These are phyloP conservation scores for Pholiota conissans DNA, from an alignment of 768 basidiomycete species.

Conservation along the genomic window DNA sequence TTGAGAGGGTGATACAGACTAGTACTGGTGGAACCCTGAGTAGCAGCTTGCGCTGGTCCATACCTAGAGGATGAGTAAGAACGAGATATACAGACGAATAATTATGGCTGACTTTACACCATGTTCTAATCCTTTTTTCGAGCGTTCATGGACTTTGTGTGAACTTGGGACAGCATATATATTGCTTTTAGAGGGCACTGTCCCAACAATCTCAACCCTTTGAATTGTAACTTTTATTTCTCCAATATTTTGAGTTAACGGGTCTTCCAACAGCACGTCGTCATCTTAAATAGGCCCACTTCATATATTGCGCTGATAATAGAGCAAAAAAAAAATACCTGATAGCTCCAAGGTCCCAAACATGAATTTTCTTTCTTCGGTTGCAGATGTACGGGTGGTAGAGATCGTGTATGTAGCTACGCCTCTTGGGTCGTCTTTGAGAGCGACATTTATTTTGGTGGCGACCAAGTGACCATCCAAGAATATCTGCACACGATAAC, in stretches of 20 bases:
- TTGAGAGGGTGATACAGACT: neutral
- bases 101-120: conserved; percentile 19
- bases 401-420: too few species aligned
- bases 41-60: neutral
- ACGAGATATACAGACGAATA: neutral
- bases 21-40: too few species aligned
- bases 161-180: neutral
- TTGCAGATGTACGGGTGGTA: neutral
- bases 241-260: neutral
- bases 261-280: neutral
- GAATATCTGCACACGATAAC: neutral
- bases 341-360: conserved; percentile 4
- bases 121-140: conserved; percentile 23
- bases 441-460: neutral
- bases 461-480: neutral
- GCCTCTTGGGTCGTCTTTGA: too few species aligned
- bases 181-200: rapidly evolving
- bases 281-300: too few species aligned
- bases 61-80: neutral
- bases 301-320: neutral
- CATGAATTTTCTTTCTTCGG: conserved; percentile 4
- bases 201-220: neutral
- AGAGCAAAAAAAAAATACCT: neutral
- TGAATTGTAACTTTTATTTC: neutral
- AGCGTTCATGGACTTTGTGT: conserved; percentile 22